These are phyloP conservation scores for Diaporthe sp. DNA, from an alignment of 2,329 filamentous ascomycete genomes.

Conservation along the genomic window DNA sequence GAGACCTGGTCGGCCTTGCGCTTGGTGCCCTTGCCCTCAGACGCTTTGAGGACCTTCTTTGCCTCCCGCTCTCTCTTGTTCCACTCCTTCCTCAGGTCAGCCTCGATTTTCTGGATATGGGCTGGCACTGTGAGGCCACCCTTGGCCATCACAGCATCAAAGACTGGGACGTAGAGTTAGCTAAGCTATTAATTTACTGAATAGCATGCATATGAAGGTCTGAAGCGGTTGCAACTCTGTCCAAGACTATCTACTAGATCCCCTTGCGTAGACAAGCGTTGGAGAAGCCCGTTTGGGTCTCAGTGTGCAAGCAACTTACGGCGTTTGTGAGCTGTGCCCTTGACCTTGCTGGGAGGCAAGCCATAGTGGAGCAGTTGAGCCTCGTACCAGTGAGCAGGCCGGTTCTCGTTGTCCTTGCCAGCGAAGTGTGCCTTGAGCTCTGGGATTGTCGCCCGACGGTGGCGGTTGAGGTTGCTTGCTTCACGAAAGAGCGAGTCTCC, in stretches of 20 bases:
- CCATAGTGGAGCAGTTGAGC: slow-evolving; percentile 76
- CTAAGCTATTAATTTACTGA: not conserved
- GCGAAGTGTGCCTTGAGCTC: slow-evolving; percentile 64
- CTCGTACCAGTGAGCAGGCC: slow-evolving; percentile 72
- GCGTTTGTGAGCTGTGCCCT: slow-evolving; percentile 70
- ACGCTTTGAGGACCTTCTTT: slow-evolving; percentile 54
- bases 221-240: not conserved
- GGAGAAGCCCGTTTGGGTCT: too few relatives aligned
- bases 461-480: slow-evolving; percentile 58
- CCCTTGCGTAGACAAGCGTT: not conserved
- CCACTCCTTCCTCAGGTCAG: slow-evolving; percentile 71
- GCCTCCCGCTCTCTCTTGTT: slow-evolving; percentile 63
- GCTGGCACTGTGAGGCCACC: slow-evolving; percentile 64
- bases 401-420: slow-evolving; percentile 57
- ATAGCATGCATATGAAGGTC: too few relatives aligned
- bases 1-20: slow-evolving; percentile 46
- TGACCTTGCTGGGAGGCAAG: slow-evolving; percentile 68
- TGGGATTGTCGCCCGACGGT: slow-evolving; percentile 59
- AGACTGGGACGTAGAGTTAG: slow-evolving; percentile 50
- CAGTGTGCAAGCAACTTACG: slow-evolving; percentile 32
- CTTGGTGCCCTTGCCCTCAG: slow-evolving; percentile 47
- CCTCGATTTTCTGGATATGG: slow-evolving; percentile 64
- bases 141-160: slow-evolving; percentile 65
- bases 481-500: slow-evolving; percentile 61
- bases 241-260: not conserved